Evolutionary conservation across 2,329 filamentous ascomycete species (phyloP).

Genomic region (Aspergillus brasiliensis): DNA sequence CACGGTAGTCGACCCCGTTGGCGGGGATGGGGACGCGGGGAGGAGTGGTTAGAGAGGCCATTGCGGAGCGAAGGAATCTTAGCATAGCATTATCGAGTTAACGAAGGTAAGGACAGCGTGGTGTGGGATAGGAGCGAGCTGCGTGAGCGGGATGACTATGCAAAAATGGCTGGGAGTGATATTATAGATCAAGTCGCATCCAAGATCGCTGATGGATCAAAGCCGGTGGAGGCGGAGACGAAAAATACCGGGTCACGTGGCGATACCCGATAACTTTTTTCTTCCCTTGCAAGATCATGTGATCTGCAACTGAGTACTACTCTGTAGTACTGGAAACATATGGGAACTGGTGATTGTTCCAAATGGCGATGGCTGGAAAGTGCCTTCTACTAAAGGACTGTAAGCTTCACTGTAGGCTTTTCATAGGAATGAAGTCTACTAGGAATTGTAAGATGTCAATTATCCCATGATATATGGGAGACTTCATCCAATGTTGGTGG

Average conservation of each 20-base stretch:
- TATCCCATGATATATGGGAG: too few species aligned
- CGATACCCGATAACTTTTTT: constrained; percentile 25
- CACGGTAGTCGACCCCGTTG: constrained; percentile 89
- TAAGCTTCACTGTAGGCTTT: too few species aligned
- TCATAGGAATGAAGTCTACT: too few species aligned
- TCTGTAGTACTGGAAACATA: not conserved
- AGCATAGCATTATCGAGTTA: constrained; percentile 41
- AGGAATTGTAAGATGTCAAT: too few species aligned
- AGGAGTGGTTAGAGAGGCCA: constrained; percentile 59
- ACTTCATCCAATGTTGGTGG: not conserved
- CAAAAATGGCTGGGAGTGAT: not conserved
- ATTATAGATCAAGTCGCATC: not conserved
- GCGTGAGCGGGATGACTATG: not conserved
- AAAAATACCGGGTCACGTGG: constrained; percentile 25
- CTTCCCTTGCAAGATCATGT: constrained; percentile 1
- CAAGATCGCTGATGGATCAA: not conserved
- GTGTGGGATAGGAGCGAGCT: not conserved
- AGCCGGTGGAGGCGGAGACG: constrained; percentile 9
- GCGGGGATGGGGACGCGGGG: constrained; percentile 80
- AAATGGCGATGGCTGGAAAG: too few species aligned
- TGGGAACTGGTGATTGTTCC: too few species aligned
- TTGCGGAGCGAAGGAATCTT: constrained; percentile 53
- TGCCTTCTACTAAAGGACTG: too few species aligned
- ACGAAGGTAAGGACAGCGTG: not conserved
- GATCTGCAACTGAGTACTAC: not conserved